Conservation (phyloP, 2,329 filamentous ascomycete species). For the Diplodia mutila region DNA sequence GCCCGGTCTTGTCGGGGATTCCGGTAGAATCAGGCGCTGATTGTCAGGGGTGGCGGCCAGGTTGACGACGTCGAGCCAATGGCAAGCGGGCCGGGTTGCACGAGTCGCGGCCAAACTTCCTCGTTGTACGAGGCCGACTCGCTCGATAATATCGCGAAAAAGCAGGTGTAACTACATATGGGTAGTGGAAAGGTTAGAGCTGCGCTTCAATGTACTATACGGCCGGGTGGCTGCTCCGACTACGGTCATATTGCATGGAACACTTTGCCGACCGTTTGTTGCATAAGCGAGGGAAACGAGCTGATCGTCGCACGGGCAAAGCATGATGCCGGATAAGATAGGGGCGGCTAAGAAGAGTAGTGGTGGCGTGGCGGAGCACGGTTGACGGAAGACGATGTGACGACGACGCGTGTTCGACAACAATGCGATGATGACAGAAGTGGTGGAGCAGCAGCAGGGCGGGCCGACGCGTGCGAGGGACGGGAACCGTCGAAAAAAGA, state of each 20-base stretch:
- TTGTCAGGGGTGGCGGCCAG: background rate
- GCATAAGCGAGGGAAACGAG: background rate
- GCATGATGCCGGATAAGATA: background rate
- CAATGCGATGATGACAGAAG: background rate
- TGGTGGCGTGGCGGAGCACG: background rate
- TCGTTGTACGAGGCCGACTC: background rate
- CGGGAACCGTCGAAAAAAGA: background rate
- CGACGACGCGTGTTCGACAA: background rate
- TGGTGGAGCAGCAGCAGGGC: background rate
- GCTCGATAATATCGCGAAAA: background rate
- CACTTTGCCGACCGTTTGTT: too few species aligned
- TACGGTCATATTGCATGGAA: too few species aligned
- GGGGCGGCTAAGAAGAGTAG: background rate
- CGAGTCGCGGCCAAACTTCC: background rate
- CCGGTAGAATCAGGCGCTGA: slow-evolving; percentile 4
- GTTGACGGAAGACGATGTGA: background rate
- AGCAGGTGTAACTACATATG: background rate
- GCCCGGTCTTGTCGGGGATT: slow-evolving; percentile 3
- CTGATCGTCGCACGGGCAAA: too few species aligned
- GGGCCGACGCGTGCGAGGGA: slow-evolving; percentile 1
- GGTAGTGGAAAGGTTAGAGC: background rate
- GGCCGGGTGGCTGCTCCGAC: background rate
- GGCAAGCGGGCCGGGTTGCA: background rate
- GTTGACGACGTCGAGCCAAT: background rate
- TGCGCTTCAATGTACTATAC: background rate